Evolutionary conservation across 768 basidiomycete species (phyloP), one percentile per base, ranked within the genome.

Genomic region (Trametes maxima): DNA sequence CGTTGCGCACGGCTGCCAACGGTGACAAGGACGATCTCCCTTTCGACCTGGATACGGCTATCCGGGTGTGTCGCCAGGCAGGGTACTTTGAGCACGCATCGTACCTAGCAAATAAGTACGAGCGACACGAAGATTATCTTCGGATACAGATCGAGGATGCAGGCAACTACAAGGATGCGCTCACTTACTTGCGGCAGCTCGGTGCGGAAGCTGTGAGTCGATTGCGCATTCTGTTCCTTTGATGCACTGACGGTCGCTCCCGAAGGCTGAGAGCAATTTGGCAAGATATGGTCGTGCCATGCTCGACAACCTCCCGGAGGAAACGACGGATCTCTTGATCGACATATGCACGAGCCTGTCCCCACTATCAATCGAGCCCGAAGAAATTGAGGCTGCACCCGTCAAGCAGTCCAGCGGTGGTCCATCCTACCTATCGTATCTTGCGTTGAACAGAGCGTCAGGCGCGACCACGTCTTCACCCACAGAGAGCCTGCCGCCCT

Each of bases 21-120:
- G 77, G 80, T 21, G 79, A 82, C 44, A 70, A 76, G 11, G 80
- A 79, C 49, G 94, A 95, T 70, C 82, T 96, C 3, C 97, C 96
- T 0, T 99, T 98, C 71, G 97, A 98, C 71, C 82, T 99, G 44
- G 94, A 96, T 63, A 99, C 97, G 0, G 97, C 95, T 0, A 98
- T 99, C 54, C 85, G 94, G 2, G 96, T 98, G 28, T 98, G 95
- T 69, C 83, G 97, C 25, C 96, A 98, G 73, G 96, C 95, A 1
- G 94, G 94, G 0, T 98, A 96, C 73, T 97, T 92, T 68, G 89
- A 95, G 57, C 96, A 98, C 70, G 96, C 96, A 0, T 85, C 87
- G 1, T 98, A 95, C 71, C 82, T 99, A 16, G 96, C 97, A 19
- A 87, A 87, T 76, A 92, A 93, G 70, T 98, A 94, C 73, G 86